phyloP scores from a whole-genome alignment of 2,329 filamentous ascomycete genomes.

The Fusarium clavum region DNA sequence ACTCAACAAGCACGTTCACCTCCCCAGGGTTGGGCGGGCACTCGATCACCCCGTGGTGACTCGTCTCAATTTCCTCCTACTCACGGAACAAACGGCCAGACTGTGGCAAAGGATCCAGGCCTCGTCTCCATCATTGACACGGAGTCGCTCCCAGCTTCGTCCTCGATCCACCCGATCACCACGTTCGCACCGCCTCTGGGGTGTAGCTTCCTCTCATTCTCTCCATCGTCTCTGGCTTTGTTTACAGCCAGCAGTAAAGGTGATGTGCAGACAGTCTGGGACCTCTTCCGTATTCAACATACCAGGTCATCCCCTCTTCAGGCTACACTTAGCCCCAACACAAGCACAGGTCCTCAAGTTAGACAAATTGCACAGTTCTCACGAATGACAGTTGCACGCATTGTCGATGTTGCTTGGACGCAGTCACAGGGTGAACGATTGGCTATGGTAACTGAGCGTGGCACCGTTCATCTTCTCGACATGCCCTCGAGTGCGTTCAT shows the following conservation, averaged over 20 bases:
- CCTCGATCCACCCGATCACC: slow-evolving; percentile 70
- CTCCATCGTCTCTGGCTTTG: slow-evolving; percentile 77
- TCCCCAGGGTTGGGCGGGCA: slow-evolving; percentile 61
- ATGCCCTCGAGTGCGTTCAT: slow-evolving; percentile 84
- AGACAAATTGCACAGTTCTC: slow-evolving; percentile 90
- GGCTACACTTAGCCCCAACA: slow-evolving; percentile 58
- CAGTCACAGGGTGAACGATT: slow-evolving; percentile 82
- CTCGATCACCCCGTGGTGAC: slow-evolving; percentile 61
- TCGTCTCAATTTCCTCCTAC: slow-evolving; percentile 76
- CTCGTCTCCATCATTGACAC: slow-evolving; percentile 81
- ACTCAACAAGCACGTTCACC: slow-evolving; percentile 59
- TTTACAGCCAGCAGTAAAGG: slow-evolving; percentile 86
- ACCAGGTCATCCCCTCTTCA: slow-evolving; percentile 72
- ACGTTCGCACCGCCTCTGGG: slow-evolving; percentile 79
- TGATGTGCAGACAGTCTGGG: slow-evolving; percentile 86
- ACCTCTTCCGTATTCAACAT: slow-evolving; percentile 74
- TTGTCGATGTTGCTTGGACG: slow-evolving; percentile 91
- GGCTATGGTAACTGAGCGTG: slow-evolving; percentile 91
- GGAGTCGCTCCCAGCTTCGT: slow-evolving; percentile 65
- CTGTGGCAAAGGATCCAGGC: slow-evolving; percentile 73
- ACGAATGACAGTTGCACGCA: slow-evolving; percentile 89
- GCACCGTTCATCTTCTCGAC: slow-evolving; percentile 94
- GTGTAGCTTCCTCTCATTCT: slow-evolving; percentile 84
- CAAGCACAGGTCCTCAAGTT: slow-evolving; percentile 68
- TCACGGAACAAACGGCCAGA: slow-evolving; percentile 71